Evolutionary conservation across 805 yeast species (phyloP), one percentile per base, ranked within the genome.

Genomic region (Yamadazyma akitaensis): DNA sequence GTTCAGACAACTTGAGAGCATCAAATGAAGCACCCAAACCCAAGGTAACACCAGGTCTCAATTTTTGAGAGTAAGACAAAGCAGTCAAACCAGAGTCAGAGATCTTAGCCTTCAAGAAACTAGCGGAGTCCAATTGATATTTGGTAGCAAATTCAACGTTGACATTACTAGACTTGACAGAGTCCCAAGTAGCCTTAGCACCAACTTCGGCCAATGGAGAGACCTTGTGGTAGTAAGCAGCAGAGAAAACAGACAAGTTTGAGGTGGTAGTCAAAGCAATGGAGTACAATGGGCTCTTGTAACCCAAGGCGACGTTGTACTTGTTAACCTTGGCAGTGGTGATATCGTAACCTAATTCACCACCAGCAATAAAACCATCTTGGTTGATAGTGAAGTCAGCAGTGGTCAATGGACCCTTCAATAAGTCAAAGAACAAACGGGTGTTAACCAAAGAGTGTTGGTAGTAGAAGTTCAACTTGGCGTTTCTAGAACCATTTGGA

Each of bases 21-120:
- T 94, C 96, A 74, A 94, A 84, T 54, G 96, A 89, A 62, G 95
- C 87, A 80, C 99, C 99, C 57, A 94, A 81, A 71, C 99, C 99
- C 62, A 94, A 78, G 65, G 88, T 88, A 62, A 94, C 96, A 73
- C 97, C 97, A 53, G 95, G 95, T 79, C 92, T 88, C 72, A 94
- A 81, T 62, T 81, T 84, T 79, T 92, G 98, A 67, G 92, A 86
- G 85, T 91, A 94, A 54, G 97, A 80, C 63, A 94, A 76, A 57
- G 96, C 90, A 59, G 96, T 85, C 61, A 90, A 76, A 76, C 99
- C 98, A 56, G 92, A 84, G 76, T 92, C 96, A 65, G 96, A 91
- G 62, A 94, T 82, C 82, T 91, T 92, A 61, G 96, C 97, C 84
- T 94, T 94, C 70, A 94, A 86, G 67, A 88, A 91, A 55, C 97